Base-by-base conservation (phyloP, 768 basidiomycete species). In the Leucocoprinus birnbaumii region DNA sequence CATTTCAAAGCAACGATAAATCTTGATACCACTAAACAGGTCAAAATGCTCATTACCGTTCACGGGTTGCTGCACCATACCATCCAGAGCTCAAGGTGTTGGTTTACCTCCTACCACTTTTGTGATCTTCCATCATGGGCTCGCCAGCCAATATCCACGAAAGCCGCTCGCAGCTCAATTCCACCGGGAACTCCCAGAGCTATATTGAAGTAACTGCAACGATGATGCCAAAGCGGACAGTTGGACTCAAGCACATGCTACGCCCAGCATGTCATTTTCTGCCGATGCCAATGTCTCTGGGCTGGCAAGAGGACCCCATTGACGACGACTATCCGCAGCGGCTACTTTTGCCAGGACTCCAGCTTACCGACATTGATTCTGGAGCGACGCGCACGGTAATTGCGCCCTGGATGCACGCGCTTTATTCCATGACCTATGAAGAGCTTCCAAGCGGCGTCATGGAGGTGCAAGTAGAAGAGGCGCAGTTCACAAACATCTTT, bases 311-410 rank as follows among this genome's bases (percentile, higher is more conserved):
- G 10, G 48, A 48, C 26, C 53, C 53, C 3, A 21, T 48, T 24
- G 53, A 55, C 26, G 53, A 55, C 9, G 53, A 55, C 38, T 55
- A 48, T 48, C 53, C 53, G 42, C 53, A 55, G 10, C 53, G 46
- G 5, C 46, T 48, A 10, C 47, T 55, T 18, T n/a, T 55, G 6
- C 45, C 27, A 14, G 53, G 46, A 1, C 18, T 55, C 8, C 25
- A 31, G 38, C 46, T 55, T 31, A 55, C 53, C 7, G 53, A 55
- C 25, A 55, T 55, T 21, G 26, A 48, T 16, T 55, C 53, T 22
- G 53, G 53, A 3, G 53, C 53, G 2, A 55, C 53, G 8, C 46
- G 45, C 3, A 22, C 46, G 3, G 53, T 55, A 14, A 55, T 46
- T 8, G 53, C 53, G 19, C 53, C 53, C 2, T 55, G 53, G 53